These are phyloP conservation scores for Suhomyces yuchorum DNA, from an alignment of 1,139 yeast genomes.

Conservation along the genomic window DNA sequence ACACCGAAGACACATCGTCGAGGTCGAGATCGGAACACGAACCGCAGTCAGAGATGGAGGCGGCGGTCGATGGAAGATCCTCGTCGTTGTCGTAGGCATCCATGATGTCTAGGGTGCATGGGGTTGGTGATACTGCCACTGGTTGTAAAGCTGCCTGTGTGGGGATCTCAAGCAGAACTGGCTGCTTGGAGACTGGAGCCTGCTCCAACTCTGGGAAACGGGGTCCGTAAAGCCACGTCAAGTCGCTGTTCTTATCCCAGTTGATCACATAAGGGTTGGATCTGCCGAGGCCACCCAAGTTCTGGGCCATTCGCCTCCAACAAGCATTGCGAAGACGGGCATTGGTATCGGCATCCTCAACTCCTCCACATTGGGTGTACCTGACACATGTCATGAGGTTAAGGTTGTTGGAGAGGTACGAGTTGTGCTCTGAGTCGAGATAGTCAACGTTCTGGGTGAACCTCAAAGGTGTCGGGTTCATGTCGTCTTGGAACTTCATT, in stretches of 20 bases:
- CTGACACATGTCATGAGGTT: constrained; percentile 17
- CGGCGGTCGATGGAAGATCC: constrained; percentile 9
- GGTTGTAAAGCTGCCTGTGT: neutral
- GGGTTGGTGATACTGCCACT: neutral
- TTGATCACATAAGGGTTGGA: constrained; percentile 40
- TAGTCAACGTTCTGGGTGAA: constrained; percentile 43
- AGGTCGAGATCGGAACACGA: constrained; percentile 12
- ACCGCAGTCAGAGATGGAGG: constrained; percentile 11
- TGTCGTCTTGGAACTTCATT: constrained; percentile 8
- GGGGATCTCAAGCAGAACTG: neutral
- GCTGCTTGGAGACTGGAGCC: neutral
- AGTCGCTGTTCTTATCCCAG: constrained; percentile 48
- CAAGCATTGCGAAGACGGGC: constrained; percentile 36
- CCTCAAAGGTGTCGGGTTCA: constrained; percentile 4
- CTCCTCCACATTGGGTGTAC: constrained; percentile 1
- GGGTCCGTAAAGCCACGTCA: constrained; percentile 52
- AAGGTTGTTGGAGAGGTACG: constrained; percentile 17
- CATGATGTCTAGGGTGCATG: neutral
- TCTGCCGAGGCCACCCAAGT: constrained; percentile 31
- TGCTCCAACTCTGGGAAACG: constrained; percentile 22
- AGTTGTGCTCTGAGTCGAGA: constrained; percentile 18
- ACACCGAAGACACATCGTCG: constrained; percentile 15
- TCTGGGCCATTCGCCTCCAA: constrained; percentile 47
- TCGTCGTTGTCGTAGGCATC: constrained; percentile 2
- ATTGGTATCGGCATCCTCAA: constrained; percentile 8